phyloP scores from a whole-genome alignment of 2,329 filamentous ascomycete genomes.

The Clonostachys rhizophaga region DNA sequence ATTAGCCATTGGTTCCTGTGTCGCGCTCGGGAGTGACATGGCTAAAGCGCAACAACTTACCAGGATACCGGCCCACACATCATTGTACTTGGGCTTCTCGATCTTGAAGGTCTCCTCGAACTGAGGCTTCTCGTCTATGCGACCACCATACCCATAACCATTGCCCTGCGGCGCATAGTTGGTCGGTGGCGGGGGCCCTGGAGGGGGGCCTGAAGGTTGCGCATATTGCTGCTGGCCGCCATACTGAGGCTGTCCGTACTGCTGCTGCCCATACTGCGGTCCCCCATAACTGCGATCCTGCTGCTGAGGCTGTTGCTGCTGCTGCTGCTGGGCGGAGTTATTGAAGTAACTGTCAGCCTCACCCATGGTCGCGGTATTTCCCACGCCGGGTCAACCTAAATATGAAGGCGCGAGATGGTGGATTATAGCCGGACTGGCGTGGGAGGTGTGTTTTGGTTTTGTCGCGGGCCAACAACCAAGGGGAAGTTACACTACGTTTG shows the following conservation, averaged over 20 bases:
- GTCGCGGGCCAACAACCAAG: too few species aligned
- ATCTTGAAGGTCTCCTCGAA: constrained; percentile 84
- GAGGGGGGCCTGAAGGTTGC: constrained; percentile 16
- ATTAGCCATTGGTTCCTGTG: not conserved
- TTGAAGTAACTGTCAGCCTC: constrained; percentile 25
- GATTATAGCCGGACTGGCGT: too few species aligned
- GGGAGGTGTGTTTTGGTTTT: too few species aligned
- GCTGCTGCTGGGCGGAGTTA: constrained; percentile 2
- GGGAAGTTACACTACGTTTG: too few species aligned
- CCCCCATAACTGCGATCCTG: constrained; percentile 11
- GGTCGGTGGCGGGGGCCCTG: constrained; percentile 12
- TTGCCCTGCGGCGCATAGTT: constrained; percentile 15
- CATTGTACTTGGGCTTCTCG: constrained; percentile 81
- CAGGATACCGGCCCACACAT: constrained; percentile 82
- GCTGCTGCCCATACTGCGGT: constrained; percentile 5
- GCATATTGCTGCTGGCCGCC: constrained; percentile 11
- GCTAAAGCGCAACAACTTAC: constrained; percentile 30
- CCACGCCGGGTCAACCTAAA: not conserved
- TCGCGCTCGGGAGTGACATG: not conserved
- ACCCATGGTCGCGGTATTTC: constrained; percentile 17
- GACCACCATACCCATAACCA: constrained; percentile 14
- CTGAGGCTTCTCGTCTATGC: constrained; percentile 38
- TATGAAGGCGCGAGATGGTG: too few species aligned
- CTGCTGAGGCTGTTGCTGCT: constrained; percentile 6
- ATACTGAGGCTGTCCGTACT: constrained; percentile 9